Evolutionary conservation across 257 asterid genomes (phyloP), one percentile per base, ranked within the genome.

Genomic region (Linderniella brevidens): DNA sequence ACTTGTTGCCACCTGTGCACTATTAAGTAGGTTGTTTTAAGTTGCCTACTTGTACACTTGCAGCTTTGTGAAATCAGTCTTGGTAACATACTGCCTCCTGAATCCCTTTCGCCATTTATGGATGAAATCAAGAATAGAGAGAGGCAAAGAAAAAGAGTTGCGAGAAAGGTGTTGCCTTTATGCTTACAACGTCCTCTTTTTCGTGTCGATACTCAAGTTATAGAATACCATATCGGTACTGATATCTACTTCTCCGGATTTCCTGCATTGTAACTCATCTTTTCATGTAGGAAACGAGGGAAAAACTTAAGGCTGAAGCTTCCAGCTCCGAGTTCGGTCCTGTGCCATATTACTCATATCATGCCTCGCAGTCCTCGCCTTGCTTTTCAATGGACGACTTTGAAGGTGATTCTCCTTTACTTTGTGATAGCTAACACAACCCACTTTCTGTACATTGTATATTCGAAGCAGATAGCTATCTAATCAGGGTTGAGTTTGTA

Each of bases 61-160:
- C 92, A 88, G 95, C 75, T 88, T 53, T 88, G 95, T 69, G 98
- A 88, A 77, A 80, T 88, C 61, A 71, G 75, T 61, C 58, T 88
- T 66, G 59, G 67, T 56, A 75, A 64, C 54, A 36, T 58, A 19
- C 59, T 84, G 52, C 93, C 98, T 62, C 64, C 71, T 37, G 87
- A 75, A 68, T 73, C 93, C 19, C 92, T 84, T 57, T 70, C 75
- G 60, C 95, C 98, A 13, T 88, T 88, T 66, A 64, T 76, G 80
- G 92, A 75, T 62, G 98, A 84, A 75, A 80, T 88, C 74, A 80
- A 65, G 81, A 76, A 68, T 38, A 81, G 98, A 63, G 98, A 88
- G 61, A 84, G 69, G 60, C 93, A 78, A 55, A 84, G 95, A 74
- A 76, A 80, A 62, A 68, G 63, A 60, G 64, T 74, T 53, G 90